Evolutionary conservation across 495 filamentous ascomycete genomes (phyloP).

Genomic region (Trichoderma asperelloides): DNA sequence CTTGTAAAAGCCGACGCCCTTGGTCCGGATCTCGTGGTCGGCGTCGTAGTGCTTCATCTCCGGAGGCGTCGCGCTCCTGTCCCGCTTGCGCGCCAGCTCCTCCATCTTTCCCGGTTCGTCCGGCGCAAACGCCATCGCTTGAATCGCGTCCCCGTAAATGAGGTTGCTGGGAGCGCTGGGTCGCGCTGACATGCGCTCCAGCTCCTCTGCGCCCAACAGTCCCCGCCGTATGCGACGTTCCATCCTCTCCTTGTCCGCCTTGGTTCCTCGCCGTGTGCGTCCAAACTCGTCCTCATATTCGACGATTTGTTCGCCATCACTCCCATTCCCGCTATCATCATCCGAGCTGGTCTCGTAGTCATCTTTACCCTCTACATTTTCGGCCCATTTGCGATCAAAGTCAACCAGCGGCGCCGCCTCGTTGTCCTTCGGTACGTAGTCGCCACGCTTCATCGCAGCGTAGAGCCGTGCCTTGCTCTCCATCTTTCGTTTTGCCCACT

Average conservation of each 20-base stretch:
- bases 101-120: slow-evolving; percentile 58
- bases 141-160: slow-evolving; percentile 76
- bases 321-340: slow-evolving; percentile 22
- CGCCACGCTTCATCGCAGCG: slow-evolving; percentile 71
- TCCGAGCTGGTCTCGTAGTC: slow-evolving; percentile 27
- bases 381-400: slow-evolving; percentile 92
- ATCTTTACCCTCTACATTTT: slow-evolving; percentile 38
- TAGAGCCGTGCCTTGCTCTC: slow-evolving; percentile 82
- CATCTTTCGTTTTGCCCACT: slow-evolving; percentile 66
- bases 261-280: slow-evolving; percentile 58
- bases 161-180: slow-evolving; percentile 59
- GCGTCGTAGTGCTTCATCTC: slow-evolving; percentile 78
- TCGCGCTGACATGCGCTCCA: slow-evolving; percentile 35
- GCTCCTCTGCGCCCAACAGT: slow-evolving; percentile 37
- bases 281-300: slow-evolving; percentile 91
- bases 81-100: slow-evolving; percentile 60
- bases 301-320: slow-evolving; percentile 46
- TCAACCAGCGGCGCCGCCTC: slow-evolving; percentile 62
- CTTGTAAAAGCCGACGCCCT: slow-evolving; percentile 82
- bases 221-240: slow-evolving; percentile 35
- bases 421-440: slow-evolving; percentile 47
- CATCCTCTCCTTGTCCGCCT: slow-evolving; percentile 49
- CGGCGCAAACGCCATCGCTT: slow-evolving; percentile 70
- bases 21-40: slow-evolving; percentile 67
- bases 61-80: slow-evolving; percentile 68